phyloP scores from a whole-genome alignment of 1,139 yeast genomes.

The Pichia sp. region DNA sequence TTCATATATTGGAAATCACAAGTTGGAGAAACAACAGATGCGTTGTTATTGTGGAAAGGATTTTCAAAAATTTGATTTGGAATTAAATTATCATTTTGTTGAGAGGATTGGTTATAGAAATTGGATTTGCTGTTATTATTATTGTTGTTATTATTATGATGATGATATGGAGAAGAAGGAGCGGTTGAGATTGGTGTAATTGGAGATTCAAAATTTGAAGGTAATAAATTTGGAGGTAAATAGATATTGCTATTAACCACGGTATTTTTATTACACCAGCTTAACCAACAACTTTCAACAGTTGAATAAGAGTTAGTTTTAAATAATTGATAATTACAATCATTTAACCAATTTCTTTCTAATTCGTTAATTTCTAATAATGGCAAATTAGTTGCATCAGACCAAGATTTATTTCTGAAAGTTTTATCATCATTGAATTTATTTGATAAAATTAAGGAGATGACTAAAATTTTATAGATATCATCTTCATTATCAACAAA shows the following conservation, averaged over 20 bases:
- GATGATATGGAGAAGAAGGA: conserved; percentile 9
- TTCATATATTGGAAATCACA: not conserved
- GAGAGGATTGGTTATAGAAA: not conserved
- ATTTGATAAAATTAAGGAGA: conserved; percentile 77
- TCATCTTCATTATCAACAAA: conserved; percentile 29
- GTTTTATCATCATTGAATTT: conserved; percentile 96
- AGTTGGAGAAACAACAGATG: conserved; percentile 5
- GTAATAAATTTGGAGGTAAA: too few species aligned
- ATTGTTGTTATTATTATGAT: not conserved
- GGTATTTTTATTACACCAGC: conserved; percentile 30
- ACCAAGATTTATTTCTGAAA: conserved; percentile 91
- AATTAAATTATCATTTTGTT: conserved; percentile 1
- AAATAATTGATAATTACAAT: conserved; percentile 40
- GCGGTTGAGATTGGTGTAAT: conserved; percentile 5
- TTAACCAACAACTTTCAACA: conserved; percentile 31
- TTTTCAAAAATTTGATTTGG: conserved; percentile 22
- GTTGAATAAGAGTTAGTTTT: conserved; percentile 26
- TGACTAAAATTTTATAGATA: conserved; percentile 58
- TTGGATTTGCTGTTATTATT: not conserved
- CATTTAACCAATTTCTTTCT: conserved; percentile 70
- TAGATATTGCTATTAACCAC: too few species aligned
- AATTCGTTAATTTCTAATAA: conserved; percentile 52
- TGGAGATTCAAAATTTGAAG: not conserved
- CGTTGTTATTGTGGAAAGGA: conserved; percentile 19
- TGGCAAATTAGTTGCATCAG: conserved; percentile 82